A percentile compares a stretch with the other conserved stretches of the same genome.
These are phyloP conservation scores for Zygosaccharomyces bailii DNA, from an alignment of 805 yeast genomes.

Conservation along the genomic window DNA sequence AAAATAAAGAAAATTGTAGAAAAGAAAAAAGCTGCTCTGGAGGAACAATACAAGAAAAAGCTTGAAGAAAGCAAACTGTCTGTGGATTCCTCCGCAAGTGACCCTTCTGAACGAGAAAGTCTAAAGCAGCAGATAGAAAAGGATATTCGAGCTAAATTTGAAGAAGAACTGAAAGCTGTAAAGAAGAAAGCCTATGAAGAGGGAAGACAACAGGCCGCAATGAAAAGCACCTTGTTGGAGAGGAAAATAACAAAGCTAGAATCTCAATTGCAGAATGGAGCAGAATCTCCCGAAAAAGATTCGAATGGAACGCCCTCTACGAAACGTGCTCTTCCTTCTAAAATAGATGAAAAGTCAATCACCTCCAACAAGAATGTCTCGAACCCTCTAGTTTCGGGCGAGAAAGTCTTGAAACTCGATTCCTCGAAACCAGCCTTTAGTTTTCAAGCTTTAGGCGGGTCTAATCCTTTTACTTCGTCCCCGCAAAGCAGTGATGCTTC, in stretches of 20 bases:
- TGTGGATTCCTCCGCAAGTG: conserved; percentile 10
- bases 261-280: conserved; percentile 14
- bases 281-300: conserved; percentile 1
- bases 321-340: conserved; percentile 8
- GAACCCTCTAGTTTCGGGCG: conserved; percentile 11
- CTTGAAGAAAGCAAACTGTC: conserved; percentile 16
- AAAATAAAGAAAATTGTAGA: conserved; percentile 58
- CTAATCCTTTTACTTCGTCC: conserved; percentile 24
- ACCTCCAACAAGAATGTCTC: background rate
- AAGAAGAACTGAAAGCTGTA: conserved; percentile 16
- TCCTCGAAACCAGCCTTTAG: conserved; percentile 12
- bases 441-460: conserved; percentile 6
- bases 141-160: conserved; percentile 19
- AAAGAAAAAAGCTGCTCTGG: conserved; percentile 34
- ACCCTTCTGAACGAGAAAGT: conserved; percentile 4
- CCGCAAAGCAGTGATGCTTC: conserved; percentile 1
- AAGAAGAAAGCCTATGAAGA: conserved; percentile 34
- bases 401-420: conserved; percentile 12
- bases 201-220: conserved; percentile 33
- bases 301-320: background rate
- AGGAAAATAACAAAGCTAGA: conserved; percentile 34
- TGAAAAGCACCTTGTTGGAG: conserved; percentile 32
- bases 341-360: conserved; percentile 14
- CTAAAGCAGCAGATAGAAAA: conserved; percentile 23
- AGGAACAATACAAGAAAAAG: conserved; percentile 24